phyloP scores from a whole-genome alignment of 1,284 basidiomycete species.

The Boletellus sp. region DNA sequence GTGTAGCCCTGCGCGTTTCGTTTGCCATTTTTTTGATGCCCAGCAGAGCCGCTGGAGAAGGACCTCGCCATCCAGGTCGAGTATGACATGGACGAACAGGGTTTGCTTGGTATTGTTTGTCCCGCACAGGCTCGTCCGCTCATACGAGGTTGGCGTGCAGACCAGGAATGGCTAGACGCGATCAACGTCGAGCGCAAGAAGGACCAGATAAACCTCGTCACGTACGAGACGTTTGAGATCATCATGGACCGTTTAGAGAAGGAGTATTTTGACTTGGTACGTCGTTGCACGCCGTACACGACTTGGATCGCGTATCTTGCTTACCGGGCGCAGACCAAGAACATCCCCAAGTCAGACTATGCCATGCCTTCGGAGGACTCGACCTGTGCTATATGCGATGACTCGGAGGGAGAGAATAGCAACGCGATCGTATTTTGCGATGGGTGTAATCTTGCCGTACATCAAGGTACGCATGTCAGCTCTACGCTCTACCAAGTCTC shows the following conservation, averaged over 20 bases:
- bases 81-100: slow-evolving; percentile 99
- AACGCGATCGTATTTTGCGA: slow-evolving; percentile 99
- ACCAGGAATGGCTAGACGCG: slow-evolving; percentile 92
- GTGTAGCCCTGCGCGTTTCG: slow-evolving; percentile 15
- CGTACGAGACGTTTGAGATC: slow-evolving; percentile 91
- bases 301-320: not conserved
- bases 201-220: slow-evolving; percentile 69
- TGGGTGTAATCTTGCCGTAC: slow-evolving; percentile 97
- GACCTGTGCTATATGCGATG: slow-evolving; percentile 95
- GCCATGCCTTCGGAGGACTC: slow-evolving; percentile 89
- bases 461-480: slow-evolving; percentile 69
- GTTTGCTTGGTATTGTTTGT: slow-evolving; percentile 38
- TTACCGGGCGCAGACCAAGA: slow-evolving; percentile 65
- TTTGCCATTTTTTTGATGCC: slow-evolving; percentile 7
- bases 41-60: slow-evolving; percentile 84
- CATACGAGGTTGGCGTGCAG: slow-evolving; percentile 39
- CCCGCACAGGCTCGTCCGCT: not conserved
- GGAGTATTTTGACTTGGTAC: slow-evolving; percentile 95
- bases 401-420: slow-evolving; percentile 96
- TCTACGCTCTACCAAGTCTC: not conserved
- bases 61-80: slow-evolving; percentile 93
- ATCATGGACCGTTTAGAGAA: slow-evolving; percentile 98
- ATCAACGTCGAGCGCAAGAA: slow-evolving; percentile 83
- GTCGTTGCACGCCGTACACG: slow-evolving; percentile 22
- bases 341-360: slow-evolving; percentile 80